A percentile compares a stretch with the other conserved stretches of the same genome.
Conservation (phyloP, 441 rosid species). For the Gossypium armourianum region DNA sequence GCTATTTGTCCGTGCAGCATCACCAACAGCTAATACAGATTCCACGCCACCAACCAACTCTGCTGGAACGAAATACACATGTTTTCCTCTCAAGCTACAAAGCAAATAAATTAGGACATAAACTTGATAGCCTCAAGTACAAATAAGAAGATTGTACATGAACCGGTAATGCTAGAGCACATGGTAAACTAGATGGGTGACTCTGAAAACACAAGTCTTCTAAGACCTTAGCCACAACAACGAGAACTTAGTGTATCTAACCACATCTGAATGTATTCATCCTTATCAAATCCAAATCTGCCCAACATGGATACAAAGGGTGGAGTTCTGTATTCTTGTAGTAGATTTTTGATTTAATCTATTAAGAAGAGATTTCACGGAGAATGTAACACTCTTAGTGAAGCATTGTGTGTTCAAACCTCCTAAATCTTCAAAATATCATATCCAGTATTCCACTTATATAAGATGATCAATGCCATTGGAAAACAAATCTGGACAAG, state of each 20-base stretch:
- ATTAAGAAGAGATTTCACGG: not conserved
- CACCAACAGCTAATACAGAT: slow-evolving; percentile 65
- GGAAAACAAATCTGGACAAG: slow-evolving; percentile 18
- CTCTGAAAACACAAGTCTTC: not conserved
- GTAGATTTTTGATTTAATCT: not conserved
- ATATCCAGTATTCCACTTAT: not conserved
- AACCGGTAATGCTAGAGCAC: not conserved
- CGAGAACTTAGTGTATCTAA: not conserved
- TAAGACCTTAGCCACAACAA: not conserved
- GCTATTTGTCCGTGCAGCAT: slow-evolving; percentile 42
- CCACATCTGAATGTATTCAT: not conserved
- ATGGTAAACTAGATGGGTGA: not conserved
- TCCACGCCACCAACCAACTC: slow-evolving; percentile 62
- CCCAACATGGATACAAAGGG: not conserved
- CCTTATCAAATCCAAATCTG: not conserved
- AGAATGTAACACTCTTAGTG: not conserved
- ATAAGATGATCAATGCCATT: not conserved
- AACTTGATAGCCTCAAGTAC: slow-evolving; percentile 7
- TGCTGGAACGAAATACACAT: slow-evolving; percentile 54
- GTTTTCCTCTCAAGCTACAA: slow-evolving; percentile 77
- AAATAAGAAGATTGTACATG: not conserved
- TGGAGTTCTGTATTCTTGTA: not conserved
- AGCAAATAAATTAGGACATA: slow-evolving; percentile 14
- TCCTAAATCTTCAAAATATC: not conserved
- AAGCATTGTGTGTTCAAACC: not conserved